Conservation (phyloP, 2,329 filamentous ascomycete species). For the Penicillium palitans region DNA sequence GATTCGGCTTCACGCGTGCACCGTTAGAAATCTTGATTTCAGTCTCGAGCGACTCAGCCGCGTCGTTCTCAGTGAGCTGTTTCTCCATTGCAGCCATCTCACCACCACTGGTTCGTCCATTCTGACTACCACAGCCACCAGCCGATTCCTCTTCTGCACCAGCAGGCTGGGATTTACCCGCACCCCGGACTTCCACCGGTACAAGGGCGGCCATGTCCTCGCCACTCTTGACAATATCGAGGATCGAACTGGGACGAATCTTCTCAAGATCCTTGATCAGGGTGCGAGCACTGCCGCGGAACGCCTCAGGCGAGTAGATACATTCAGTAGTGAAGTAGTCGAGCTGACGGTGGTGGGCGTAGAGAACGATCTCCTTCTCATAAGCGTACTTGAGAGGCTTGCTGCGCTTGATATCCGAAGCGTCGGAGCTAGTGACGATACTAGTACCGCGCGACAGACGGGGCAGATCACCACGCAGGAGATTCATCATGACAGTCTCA, state of each 20-base stretch:
- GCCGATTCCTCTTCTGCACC: slow-evolving; percentile 52
- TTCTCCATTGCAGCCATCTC: slow-evolving; percentile 84
- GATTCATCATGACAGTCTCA: slow-evolving; percentile 96
- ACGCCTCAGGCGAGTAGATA: slow-evolving; percentile 96
- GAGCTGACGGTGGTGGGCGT: slow-evolving; percentile 93
- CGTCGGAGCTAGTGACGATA: slow-evolving; percentile 76
- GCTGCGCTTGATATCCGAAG: slow-evolving; percentile 88
- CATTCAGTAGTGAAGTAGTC: slow-evolving; percentile 99
- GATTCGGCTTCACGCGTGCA: slow-evolving; percentile 25
- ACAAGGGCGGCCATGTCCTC: slow-evolving; percentile 95
- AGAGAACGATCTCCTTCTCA: slow-evolving; percentile 98
- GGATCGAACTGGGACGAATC: slow-evolving; percentile 86
- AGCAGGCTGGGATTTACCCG: slow-evolving; percentile 24
- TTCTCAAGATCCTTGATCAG: slow-evolving; percentile 95
- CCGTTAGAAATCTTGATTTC: slow-evolving; percentile 56
- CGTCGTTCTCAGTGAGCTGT: slow-evolving; percentile 65
- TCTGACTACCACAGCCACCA: slow-evolving; percentile 74
- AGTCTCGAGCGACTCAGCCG: slow-evolving; percentile 61
- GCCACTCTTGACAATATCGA: slow-evolving; percentile 91
- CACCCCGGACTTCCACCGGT: slow-evolving; percentile 55
- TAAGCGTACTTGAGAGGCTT: slow-evolving; percentile 98
- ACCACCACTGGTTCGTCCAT: slow-evolving; percentile 65
- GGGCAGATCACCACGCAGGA: slow-evolving; percentile 85
- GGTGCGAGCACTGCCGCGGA: slow-evolving; percentile 84
- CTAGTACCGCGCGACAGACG: slow-evolving; percentile 84